Evolutionary conservation across 1,284 basidiomycete species (phyloP).

Genomic region (Abortiporus biennis): DNA sequence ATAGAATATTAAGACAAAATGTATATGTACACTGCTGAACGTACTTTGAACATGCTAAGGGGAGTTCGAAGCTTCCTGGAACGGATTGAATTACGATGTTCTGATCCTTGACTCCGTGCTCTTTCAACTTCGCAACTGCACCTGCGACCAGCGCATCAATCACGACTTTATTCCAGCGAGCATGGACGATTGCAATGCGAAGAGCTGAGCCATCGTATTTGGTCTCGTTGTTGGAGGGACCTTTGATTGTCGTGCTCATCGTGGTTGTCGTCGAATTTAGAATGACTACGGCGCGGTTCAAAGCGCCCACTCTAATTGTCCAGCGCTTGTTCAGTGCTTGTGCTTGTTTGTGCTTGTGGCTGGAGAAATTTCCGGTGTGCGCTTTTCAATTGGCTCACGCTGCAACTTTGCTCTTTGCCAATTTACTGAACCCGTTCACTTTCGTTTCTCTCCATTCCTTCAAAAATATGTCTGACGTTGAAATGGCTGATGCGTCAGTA

Average conservation of each 20-base stretch:
- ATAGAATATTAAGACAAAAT: background rate
- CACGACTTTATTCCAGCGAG: slow-evolving; percentile 86
- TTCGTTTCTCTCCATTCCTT: slow-evolving; percentile 2
- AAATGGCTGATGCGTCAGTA: background rate
- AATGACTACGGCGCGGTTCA: background rate
- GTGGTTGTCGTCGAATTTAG: too few relatives aligned
- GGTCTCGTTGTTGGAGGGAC: slow-evolving; percentile 54
- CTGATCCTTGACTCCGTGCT: slow-evolving; percentile 80
- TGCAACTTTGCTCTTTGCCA: background rate
- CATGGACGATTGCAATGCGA: slow-evolving; percentile 87
- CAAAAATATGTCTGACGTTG: slow-evolving; percentile 7
- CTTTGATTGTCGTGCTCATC: slow-evolving; percentile 66
- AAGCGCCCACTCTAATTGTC: background rate
- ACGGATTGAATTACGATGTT: slow-evolving; percentile 92
- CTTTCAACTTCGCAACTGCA: slow-evolving; percentile 71
- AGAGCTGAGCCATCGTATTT: slow-evolving; percentile 74
- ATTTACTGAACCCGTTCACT: background rate
- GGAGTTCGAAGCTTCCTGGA: slow-evolving; percentile 93
- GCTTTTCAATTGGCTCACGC: too few relatives aligned
- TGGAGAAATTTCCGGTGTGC: slow-evolving; percentile 14
- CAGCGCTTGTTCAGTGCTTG: background rate
- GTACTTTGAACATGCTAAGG: slow-evolving; percentile 77
- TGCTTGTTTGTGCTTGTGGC: slow-evolving; percentile 13
- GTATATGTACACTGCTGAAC: slow-evolving; percentile 17
- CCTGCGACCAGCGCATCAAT: slow-evolving; percentile 83